A percentile compares a stretch with the other conserved stretches of the same genome.
Evolutionary conservation across 139 green algal genomes (phyloP).

Genomic region (Picochlorum sp.): DNA sequence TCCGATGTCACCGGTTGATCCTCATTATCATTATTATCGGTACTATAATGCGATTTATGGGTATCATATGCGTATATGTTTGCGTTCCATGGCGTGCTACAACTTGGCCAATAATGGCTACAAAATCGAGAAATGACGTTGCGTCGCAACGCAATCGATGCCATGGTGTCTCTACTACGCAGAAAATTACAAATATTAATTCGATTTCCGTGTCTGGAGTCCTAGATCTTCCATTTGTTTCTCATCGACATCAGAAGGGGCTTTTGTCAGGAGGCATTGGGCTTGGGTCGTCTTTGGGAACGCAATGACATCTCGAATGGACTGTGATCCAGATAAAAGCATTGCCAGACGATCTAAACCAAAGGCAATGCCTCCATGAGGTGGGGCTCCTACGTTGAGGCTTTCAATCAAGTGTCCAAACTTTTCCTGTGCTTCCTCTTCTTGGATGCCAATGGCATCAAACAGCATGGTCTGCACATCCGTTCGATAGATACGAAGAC

Average conservation of each 20-base stretch:
- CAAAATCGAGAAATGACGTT: too few species aligned
- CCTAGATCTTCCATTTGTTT: constrained; percentile 61
- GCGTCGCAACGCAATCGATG: background rate
- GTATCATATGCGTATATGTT: too few species aligned
- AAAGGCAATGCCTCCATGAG: constrained; percentile 87
- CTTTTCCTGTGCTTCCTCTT: constrained; percentile 65
- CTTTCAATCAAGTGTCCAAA: constrained; percentile 82
- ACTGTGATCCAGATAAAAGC: constrained; percentile 71
- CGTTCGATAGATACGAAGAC: constrained; percentile 81
- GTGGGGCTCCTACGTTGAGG: constrained; percentile 79
- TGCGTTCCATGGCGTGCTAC: too few species aligned
- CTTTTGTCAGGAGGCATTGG: constrained; percentile 78
- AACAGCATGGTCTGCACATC: constrained; percentile 92
- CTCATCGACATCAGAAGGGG: constrained; percentile 46
- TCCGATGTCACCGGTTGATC: too few species aligned
- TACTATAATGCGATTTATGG: too few species aligned
- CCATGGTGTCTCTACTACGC: background rate
- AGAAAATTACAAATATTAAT: constrained; percentile 4
- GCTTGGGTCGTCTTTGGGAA: constrained; percentile 92
- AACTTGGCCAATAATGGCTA: too few species aligned
- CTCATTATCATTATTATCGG: too few species aligned
- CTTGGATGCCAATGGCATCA: constrained; percentile 74
- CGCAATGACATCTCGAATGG: constrained; percentile 98
- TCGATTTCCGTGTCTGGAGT: background rate
- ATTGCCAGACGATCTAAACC: constrained; percentile 92